Evolutionary conservation across 2,329 filamentous ascomycete genomes (phyloP).

Genomic region (Sclerotinia sclerotiorum): DNA sequence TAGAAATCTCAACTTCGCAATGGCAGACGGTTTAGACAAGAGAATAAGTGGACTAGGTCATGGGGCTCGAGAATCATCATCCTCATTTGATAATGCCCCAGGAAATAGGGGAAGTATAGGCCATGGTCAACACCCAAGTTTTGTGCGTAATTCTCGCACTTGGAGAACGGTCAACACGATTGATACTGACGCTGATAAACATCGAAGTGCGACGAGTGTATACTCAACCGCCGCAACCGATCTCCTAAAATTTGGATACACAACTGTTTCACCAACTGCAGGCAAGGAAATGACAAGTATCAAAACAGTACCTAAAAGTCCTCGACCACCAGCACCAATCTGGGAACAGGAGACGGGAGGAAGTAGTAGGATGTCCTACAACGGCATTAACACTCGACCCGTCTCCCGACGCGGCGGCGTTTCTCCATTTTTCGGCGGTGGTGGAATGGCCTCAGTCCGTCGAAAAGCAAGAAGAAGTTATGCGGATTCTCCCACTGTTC

Average conservation of each 20-base stretch:
- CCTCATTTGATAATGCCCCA: constrained; percentile 24
- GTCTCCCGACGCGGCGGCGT: constrained; percentile 33
- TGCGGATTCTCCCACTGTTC: constrained; percentile 36
- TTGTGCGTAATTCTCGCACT: constrained; percentile 31
- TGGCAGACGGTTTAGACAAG: constrained; percentile 18
- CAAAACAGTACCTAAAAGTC: constrained; percentile 24
- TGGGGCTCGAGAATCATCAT: constrained; percentile 30
- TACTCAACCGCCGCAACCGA: constrained; percentile 16
- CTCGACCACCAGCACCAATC: constrained; percentile 20
- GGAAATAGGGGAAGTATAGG: constrained; percentile 32
- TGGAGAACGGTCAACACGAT: constrained; percentile 32
- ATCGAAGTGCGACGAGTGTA: constrained; percentile 28
- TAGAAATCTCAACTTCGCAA: constrained; percentile 29
- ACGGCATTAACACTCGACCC: constrained; percentile 28
- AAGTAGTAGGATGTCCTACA: constrained; percentile 19
- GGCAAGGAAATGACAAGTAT: constrained; percentile 24
- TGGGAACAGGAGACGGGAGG: constrained; percentile 19
- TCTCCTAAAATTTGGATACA: constrained; percentile 16
- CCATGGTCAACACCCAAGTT: constrained; percentile 30
- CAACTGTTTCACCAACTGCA: constrained; percentile 31
- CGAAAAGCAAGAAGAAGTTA: constrained; percentile 30
- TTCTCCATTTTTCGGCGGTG: constrained; percentile 38
- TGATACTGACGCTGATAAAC: constrained; percentile 22
- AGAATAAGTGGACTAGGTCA: constrained; percentile 33
- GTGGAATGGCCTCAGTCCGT: constrained; percentile 21